phyloP scores from a whole-genome alignment of 1,139 yeast genomes.

The Candida sp. region DNA sequence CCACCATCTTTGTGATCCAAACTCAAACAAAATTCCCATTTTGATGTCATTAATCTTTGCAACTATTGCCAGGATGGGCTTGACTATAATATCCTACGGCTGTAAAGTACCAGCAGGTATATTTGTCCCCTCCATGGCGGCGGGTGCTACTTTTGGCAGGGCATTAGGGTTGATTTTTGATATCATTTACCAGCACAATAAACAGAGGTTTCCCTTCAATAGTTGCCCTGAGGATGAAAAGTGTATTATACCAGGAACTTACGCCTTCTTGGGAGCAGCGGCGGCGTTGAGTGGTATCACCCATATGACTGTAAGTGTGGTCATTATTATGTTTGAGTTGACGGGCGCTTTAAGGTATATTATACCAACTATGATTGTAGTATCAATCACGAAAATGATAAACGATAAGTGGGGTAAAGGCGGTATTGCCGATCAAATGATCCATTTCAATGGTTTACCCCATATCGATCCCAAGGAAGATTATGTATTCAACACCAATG shows the following conservation, averaged over 20 bases:
- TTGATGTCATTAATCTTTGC: constrained; percentile 63
- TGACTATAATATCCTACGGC: constrained; percentile 86
- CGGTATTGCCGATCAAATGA: constrained; percentile 97
- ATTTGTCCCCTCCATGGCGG: constrained; percentile 96
- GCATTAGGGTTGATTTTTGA: constrained; percentile 75
- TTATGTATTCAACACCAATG: constrained; percentile 50
- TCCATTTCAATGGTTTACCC: constrained; percentile 85
- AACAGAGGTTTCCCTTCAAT: constrained; percentile 43
- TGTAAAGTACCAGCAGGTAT: constrained; percentile 94
- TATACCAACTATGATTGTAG: constrained; percentile 94
- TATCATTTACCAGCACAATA: constrained; percentile 41
- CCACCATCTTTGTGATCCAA: constrained; percentile 48
- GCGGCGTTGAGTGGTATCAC: constrained; percentile 95
- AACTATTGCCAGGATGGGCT: constrained; percentile 62
- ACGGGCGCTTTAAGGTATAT: constrained; percentile 92
- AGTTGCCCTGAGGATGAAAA: constrained; percentile 39
- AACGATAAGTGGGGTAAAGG: constrained; percentile 73
- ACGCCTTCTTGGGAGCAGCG: constrained; percentile 97
- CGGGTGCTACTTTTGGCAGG: constrained; percentile 93
- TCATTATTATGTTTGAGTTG: constrained; percentile 91
- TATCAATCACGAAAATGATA: constrained; percentile 82
- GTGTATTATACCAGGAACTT: constrained; percentile 89
- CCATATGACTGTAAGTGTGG: constrained; percentile 87
- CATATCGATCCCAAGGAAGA: constrained; percentile 75
- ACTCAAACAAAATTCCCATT: constrained; percentile 27